Evolutionary conservation across 768 basidiomycete genomes (phyloP), one percentile per base, ranked within the genome.

Genomic region (Tephrocybe sp.): DNA sequence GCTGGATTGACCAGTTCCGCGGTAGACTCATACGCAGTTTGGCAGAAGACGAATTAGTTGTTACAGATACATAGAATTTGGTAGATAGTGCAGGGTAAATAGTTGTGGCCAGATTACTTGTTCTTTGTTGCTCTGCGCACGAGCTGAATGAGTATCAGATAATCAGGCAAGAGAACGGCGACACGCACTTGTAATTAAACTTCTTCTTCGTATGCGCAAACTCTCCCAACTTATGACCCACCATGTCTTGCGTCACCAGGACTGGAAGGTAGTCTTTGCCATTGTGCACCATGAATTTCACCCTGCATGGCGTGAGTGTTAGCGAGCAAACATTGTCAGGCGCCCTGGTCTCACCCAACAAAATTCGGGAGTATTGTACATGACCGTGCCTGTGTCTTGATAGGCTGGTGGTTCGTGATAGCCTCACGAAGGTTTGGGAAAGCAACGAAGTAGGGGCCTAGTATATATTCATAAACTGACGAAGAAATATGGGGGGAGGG

Each of bases 141-240:
- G 16, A 36, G 11, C 27, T 29, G 3, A 33, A 34, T 29, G 3
- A 33, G 30, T 11, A 10, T 42, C 21, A 38, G 25, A 34, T 34
- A 5, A 8, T 8, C 12, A 7, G 13, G 18, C 38, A 50, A 5
- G 24, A 33, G 19, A 23, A 12, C 40, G 15, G 11, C 27, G 4
- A 21, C 15, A 83, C 90, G 64, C 64, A 93, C 93, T 82, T 88
- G 73, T 84, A 93, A 25, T 74, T 79, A 66, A 94, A 94, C 47
- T 80, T 80, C 68, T 92, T 94, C 72, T 87, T 85, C 29, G 94
- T 97, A 57, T 85, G 81, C 33, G 92, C 73, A 67, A 98, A 97
- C 74, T 97, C 94, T 45, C 95, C 95, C 45, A 98, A 69, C 67
- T 99, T 99, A 66, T 99, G 94, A 0, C 95, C 95, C 1, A 99